A percentile compares a stretch with the other conserved stretches of the same genome.
Conservation (phyloP, 1,284 basidiomycete genomes). For the Cerrena zonata region DNA sequence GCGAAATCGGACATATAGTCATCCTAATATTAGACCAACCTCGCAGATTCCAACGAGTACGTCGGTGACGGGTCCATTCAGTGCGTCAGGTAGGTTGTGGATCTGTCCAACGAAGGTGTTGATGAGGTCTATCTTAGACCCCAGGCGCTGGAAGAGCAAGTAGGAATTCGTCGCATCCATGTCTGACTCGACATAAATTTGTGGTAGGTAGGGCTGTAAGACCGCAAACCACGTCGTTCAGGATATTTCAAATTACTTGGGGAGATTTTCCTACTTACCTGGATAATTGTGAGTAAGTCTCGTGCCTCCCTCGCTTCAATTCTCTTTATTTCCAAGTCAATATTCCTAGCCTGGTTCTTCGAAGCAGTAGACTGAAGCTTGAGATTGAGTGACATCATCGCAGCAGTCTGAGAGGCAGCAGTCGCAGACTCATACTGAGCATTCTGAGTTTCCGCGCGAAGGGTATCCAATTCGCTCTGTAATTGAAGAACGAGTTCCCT, state of each 20-base stretch:
- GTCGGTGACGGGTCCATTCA: slow-evolving; percentile 77
- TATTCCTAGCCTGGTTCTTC: slow-evolving; percentile 82
- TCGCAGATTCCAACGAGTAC: slow-evolving; percentile 85
- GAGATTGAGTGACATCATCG: slow-evolving; percentile 87
- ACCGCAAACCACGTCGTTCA: neutral
- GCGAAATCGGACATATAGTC: no score
- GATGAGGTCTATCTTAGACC: slow-evolving; percentile 80
- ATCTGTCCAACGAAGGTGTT: slow-evolving; percentile 74
- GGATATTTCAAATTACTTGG: neutral
- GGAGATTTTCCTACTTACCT: slow-evolving; percentile 34
- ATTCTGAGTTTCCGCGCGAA: slow-evolving; percentile 78
- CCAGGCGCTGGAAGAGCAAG: slow-evolving; percentile 85
- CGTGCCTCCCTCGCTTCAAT: slow-evolving; percentile 78
- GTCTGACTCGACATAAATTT: slow-evolving; percentile 80
- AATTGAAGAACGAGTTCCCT: slow-evolving; percentile 80
- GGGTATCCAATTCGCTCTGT: slow-evolving; percentile 78
- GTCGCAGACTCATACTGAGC: slow-evolving; percentile 78
- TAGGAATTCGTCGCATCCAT: slow-evolving; percentile 82
- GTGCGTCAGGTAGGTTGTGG: slow-evolving; percentile 76
- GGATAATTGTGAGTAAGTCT: slow-evolving; percentile 69
- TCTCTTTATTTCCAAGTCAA: slow-evolving; percentile 81
- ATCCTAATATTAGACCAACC: slow-evolving; percentile 38
- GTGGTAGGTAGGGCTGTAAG: slow-evolving; percentile 74
- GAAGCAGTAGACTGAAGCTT: slow-evolving; percentile 84
- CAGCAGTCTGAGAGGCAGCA: slow-evolving; percentile 69